Percentiles rank a stretch among this genome's conserved stretches.
These are phyloP conservation scores for Candida pseudoviswanathii DNA, from an alignment of 1,139 yeast species.

Conservation along the genomic window DNA sequence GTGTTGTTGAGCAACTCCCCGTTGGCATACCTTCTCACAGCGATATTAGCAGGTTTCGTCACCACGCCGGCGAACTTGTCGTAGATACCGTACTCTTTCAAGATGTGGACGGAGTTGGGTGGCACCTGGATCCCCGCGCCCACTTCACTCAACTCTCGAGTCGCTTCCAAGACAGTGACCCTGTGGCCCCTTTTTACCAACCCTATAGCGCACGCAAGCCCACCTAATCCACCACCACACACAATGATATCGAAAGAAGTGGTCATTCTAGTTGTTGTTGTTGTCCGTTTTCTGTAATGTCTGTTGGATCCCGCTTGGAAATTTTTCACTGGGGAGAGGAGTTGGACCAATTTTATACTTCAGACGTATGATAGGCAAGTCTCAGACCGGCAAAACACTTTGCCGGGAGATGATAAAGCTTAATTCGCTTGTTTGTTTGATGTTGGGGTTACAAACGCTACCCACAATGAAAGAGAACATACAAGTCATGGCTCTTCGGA, in stretches of 20 bases:
- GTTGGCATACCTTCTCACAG: conserved; percentile 24
- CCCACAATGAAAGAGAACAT: too few relatives aligned
- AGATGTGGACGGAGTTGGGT: conserved; percentile 30
- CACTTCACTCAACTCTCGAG: conserved; percentile 36
- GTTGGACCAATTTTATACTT: too few relatives aligned
- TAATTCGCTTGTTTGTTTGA: too few relatives aligned
- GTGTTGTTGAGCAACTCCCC: conserved; percentile 26
- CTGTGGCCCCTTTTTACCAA: conserved; percentile 33
- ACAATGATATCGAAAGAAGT: not conserved
- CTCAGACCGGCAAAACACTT: too few relatives aligned
- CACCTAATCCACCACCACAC: conserved; percentile 42
- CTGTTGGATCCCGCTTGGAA: too few relatives aligned
- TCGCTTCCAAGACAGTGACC: conserved; percentile 34
- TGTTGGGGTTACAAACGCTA: too few relatives aligned
- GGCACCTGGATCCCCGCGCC: conserved; percentile 45
- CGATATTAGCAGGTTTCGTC: conserved; percentile 27
- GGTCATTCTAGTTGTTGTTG: not conserved
- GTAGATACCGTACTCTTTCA: conserved; percentile 26
- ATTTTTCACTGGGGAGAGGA: too few relatives aligned
- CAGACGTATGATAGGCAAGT: too few relatives aligned
- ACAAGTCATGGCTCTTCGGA: too few relatives aligned
- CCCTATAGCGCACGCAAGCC: conserved; percentile 37
- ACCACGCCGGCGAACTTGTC: conserved; percentile 21
- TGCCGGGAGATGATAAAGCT: too few relatives aligned
- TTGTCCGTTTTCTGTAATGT: too few relatives aligned